phyloP scores from a whole-genome alignment of 257 asterid species.

The Handroanthus guayacan region DNA sequence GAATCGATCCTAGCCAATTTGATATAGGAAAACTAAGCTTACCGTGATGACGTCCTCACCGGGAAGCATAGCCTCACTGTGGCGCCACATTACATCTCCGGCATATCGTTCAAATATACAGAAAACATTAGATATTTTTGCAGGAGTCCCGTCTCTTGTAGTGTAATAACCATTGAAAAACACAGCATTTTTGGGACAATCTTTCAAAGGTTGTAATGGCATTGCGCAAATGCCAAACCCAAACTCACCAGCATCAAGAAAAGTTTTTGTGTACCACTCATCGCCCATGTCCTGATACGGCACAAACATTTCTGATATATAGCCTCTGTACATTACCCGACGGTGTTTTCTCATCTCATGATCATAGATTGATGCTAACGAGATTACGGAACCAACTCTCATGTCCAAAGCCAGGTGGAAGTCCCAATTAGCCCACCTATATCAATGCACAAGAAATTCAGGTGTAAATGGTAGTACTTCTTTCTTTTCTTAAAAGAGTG shows the following conservation, averaged over 20 bases:
- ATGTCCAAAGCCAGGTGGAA: constrained; percentile 57
- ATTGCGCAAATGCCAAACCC: constrained; percentile 47
- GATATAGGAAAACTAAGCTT: too few relatives aligned
- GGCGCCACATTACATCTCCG: constrained; percentile 32
- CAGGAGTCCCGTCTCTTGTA: constrained; percentile 43
- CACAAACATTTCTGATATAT: constrained; percentile 56
- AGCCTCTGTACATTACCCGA: constrained; percentile 56
- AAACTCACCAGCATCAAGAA: constrained; percentile 59
- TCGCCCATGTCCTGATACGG: constrained; percentile 60
- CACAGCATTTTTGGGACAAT: constrained; percentile 54
- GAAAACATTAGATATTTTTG: constrained; percentile 38
- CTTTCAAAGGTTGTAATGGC: constrained; percentile 48
- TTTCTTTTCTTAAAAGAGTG: too few relatives aligned
- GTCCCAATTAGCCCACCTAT: constrained; percentile 65
- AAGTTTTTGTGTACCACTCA: constrained; percentile 57
- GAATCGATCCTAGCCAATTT: too few relatives aligned
- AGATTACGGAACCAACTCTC: constrained; percentile 57
- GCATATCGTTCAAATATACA: constrained; percentile 61
- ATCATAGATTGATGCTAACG: constrained; percentile 60
- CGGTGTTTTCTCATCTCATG: constrained; percentile 39
- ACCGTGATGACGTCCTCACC: too few relatives aligned
- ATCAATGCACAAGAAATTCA: not conserved
- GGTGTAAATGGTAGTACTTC: not conserved
- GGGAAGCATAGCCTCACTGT: too few relatives aligned
- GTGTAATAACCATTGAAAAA: constrained; percentile 53